Evolutionary conservation across 441 rosid species (phyloP), one percentile per base, ranked within the genome.

Genomic region (Gossypium gossypioides): DNA sequence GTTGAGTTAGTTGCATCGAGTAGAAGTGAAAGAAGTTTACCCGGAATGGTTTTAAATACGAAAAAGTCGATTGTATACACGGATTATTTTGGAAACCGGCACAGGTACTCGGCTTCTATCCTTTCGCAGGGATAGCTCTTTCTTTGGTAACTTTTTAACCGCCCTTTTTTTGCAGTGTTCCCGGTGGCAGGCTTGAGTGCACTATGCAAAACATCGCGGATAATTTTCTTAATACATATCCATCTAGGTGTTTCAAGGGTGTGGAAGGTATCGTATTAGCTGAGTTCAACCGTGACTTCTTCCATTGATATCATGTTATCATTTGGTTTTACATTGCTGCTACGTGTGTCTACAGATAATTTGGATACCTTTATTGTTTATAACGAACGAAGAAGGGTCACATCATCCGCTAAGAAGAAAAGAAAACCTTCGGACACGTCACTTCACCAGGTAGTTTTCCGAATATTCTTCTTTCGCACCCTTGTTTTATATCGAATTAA

Each of bases 121-220:
- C 1, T 50, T 50, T 50, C 1, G 8, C 8, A 4, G 6, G 55
- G 55, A 50, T 15, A 15, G 21, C 55, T 15, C 16, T 16, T 50
- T 50, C 6, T 50, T 32, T 32, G 37, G 6, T 4, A 32, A 32
- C 7, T 5, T 32, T 32, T 32, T 5, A 32, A 32, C 37, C 37
- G 0, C 19, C 62, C 65, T 77, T 75, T 24, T 34, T 51, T 76
- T 78, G 77, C 79, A 93, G 97, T 75, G 87, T 91, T 69, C 71
- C 79, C 71, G 98, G 98, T 77, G 97, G 97, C 62, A 88, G 97
- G 82, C 85, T 93, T 78, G 98, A 93, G 81, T 93, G 97, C 86
- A 91, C 97, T 3, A 91, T 93, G 98, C 97, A 93, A 82, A 93
- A 93, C 83, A 87, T 93, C 83, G 98, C 96, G 3, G 97, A 93